Base-by-base conservation (phyloP, 495 filamentous ascomycete species). In the Neurospora discreta region DNA sequence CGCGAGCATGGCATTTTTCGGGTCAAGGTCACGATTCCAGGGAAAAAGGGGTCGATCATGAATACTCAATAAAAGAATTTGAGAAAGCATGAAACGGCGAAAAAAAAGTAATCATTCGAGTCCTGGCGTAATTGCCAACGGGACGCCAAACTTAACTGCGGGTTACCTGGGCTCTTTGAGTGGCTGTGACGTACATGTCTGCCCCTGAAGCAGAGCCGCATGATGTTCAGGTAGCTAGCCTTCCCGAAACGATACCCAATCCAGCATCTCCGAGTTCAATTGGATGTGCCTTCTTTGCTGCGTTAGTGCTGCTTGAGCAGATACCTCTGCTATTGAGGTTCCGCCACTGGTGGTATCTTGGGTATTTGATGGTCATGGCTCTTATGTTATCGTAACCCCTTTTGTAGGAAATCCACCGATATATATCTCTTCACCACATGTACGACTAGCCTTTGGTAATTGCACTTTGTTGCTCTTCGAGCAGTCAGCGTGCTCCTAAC, bases 1-100 rank as follows among this genome's bases (percentile, higher is more conserved):
- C 78, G 79, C 79, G 78, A 78, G 79, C 79, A 80, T 80, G 79
- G 77, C 76, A 78, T 79, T 78, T 78, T 78, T 76, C 75, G 78
- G 79, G 79, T 80, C 79, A 80, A 77, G 79, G 78, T 76, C 76
- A 76, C 76, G 78, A 80, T 77, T 79, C 79, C 75, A 79, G 70
- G 76, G 74, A 77, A 79, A 77, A 76, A 71, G 79, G 76, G 75
- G 78, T 79, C 77, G 78, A 74, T 76, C 74, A 80, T 75, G 77
- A 77, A 77, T 75, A 80, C 79, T 80, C 78, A 79, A 80, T 79
- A 78, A 75, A 75, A 76, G 72, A 75, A 80, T 72, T 73, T 76
- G 77, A 77, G 78, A 79, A 74, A 73, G 73, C 76, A 75, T 70
- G 65, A 72, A 71, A 23, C 72, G 73, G 69, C 69, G 72, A 68